A percentile compares a stretch with the other conserved stretches of the same genome.
Evolutionary conservation across 139 green algal species (phyloP).

Genomic region (Trebouxia sp.): DNA sequence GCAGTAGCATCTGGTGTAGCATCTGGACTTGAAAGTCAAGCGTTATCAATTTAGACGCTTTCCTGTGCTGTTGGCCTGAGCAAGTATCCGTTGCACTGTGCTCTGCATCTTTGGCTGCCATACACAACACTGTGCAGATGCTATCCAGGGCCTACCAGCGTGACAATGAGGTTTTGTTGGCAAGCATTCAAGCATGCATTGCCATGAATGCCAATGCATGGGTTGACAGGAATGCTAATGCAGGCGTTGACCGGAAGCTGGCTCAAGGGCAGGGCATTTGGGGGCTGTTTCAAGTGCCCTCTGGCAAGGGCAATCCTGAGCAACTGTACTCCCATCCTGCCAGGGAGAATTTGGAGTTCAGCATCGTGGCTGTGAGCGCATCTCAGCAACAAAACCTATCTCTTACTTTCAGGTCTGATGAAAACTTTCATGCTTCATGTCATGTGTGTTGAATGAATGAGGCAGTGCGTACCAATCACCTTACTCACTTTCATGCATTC

Average conservation of each 20-base stretch:
- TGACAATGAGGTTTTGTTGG: not conserved
- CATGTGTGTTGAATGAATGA: not conserved
- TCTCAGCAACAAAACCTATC: not conserved
- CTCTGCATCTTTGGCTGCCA: no score
- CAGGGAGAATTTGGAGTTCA: constrained; percentile 22
- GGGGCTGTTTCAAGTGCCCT: constrained; percentile 9
- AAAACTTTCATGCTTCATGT: not conserved
- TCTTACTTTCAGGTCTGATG: constrained; percentile 8
- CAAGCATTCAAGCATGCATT: not conserved
- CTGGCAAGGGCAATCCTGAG: not conserved
- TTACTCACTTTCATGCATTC: not conserved
- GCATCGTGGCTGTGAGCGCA: not conserved
- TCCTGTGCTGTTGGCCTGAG: no score
- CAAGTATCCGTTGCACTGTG: no score
- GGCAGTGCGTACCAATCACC: not conserved
- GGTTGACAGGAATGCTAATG: no score
- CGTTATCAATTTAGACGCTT: no score
- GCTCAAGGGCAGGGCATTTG: not conserved
- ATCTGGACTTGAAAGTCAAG: no score
- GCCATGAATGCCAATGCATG: not conserved
- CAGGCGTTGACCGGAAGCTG: not conserved
- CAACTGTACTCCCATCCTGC: not conserved
- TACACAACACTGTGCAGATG: not conserved
- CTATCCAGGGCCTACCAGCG: not conserved
- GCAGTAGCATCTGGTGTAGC: no score